Conservation (phyloP, 2,329 filamentous ascomycete genomes). For the Zarea fungicola region DNA sequence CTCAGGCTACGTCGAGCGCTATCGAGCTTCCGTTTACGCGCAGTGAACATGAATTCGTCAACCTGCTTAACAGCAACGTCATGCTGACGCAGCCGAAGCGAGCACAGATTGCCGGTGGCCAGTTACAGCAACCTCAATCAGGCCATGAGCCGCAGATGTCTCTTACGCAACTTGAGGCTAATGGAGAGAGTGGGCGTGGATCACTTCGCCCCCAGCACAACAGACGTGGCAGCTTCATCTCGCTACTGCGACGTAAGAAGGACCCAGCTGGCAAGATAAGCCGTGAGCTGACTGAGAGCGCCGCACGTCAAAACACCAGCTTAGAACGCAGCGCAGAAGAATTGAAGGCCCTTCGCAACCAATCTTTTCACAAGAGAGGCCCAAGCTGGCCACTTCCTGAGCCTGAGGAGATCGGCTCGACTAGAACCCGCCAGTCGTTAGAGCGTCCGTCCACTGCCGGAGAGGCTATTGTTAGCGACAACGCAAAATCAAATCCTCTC, state of each 20-base stretch:
- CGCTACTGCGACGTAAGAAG: constrained; percentile 58
- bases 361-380: constrained; percentile 25
- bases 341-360: constrained; percentile 40
- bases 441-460: constrained; percentile 32
- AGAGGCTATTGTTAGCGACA: constrained; percentile 18
- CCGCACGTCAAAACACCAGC: constrained; percentile 56
- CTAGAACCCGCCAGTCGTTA: constrained; percentile 22
- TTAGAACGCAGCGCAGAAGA: constrained; percentile 55
- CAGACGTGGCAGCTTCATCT: constrained; percentile 48
- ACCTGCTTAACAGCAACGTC: constrained; percentile 53
- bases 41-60: constrained; percentile 56
- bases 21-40: constrained; percentile 25
- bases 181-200: constrained; percentile 16
- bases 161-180: constrained; percentile 19
- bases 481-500: constrained; percentile 25
- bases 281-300: constrained; percentile 51
- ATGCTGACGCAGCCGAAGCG: constrained; percentile 27
- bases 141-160: constrained; percentile 32
- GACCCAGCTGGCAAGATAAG: constrained; percentile 47
- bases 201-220: constrained; percentile 25
- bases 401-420: constrained; percentile 27
- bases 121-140: constrained; percentile 37
- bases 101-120: constrained; percentile 14
- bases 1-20: constrained; percentile 16
- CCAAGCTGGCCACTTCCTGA: constrained; percentile 31